These are phyloP conservation scores for Chaetomidium leptoderma DNA, from an alignment of 495 filamentous ascomycete species.

Conservation along the genomic window DNA sequence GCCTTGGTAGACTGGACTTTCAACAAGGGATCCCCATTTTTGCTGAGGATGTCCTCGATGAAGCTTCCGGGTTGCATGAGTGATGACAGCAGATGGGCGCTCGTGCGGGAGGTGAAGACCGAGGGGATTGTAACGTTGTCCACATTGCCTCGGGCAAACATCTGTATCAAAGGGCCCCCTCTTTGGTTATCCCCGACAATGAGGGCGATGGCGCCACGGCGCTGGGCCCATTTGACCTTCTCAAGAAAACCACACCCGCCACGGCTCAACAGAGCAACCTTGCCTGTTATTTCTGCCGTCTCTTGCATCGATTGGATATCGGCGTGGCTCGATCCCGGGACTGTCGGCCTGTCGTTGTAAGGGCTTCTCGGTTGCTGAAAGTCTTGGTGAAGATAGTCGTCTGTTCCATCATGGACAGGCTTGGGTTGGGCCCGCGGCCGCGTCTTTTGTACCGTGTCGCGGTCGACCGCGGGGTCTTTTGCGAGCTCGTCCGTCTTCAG, in stretches of 20 bases:
- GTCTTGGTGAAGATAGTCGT: constrained; percentile 79
- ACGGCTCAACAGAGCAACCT: constrained; percentile 81
- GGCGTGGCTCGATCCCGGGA: constrained; percentile 59
- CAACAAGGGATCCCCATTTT: constrained; percentile 45
- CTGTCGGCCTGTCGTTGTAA: constrained; percentile 27
- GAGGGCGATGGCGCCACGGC: constrained; percentile 78
- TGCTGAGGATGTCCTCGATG: constrained; percentile 52
- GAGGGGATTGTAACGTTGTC: constrained; percentile 92
- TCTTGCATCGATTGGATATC: constrained; percentile 96
- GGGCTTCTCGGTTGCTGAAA: constrained; percentile 41
- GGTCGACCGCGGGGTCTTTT: constrained; percentile 27
- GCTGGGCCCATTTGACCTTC: constrained; percentile 94
- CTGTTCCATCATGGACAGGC: constrained; percentile 71
- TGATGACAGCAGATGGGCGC: constrained; percentile 87
- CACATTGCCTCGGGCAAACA: constrained; percentile 94
- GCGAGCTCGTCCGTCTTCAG: constrained; percentile 19
- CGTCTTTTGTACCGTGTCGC: constrained; percentile 20
- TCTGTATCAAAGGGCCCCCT: constrained; percentile 83
- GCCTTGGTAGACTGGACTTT: constrained; percentile 46
- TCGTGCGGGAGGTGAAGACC: constrained; percentile 91
- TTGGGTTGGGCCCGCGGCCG: constrained; percentile 21
- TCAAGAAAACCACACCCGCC: constrained; percentile 96
- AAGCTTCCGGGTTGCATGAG: constrained; percentile 69
- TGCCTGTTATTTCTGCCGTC: constrained; percentile 88
- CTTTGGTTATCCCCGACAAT: constrained; percentile 92